Base-by-base conservation (phyloP, 176 grass and related monocot genomes). In the Paspalum notatum region DNA sequence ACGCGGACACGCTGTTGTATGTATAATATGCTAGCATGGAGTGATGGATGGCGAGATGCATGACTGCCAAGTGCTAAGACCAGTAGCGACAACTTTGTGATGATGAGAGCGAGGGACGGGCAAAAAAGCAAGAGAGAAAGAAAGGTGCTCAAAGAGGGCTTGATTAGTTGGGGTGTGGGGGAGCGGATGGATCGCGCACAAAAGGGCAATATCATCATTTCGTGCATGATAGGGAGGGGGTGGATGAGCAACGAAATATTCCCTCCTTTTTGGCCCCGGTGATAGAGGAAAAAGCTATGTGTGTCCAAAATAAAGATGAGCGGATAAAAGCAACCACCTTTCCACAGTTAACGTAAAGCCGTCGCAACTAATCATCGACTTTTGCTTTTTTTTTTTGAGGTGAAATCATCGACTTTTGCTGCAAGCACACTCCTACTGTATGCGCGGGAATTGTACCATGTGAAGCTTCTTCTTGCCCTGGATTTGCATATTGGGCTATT, bases 231-330 rank as follows among this genome's bases (percentile, higher is more conserved):
- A 81, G 27, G 25, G 40, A 81, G 27, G 25, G 40, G 45, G 12
- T 62, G 40, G 71, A 71, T 41, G 77, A 76, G 39, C 26, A 63
- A 57, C 87, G 15, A 89, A 89, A 76, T 85, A 75, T 69, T 71
- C 55, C 82, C n/a, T 62, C 25, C 66, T 42, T 63, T 85, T 65
- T 48, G 21, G 56, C 52, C 38, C 24, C 42, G 63, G 26, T 15
- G 45, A 75, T 68, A 61, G 51, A 61, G 51, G 68, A 51, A 79
- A 70, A 88, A 79, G 80, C 0, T 68, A 27, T 60, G 4, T 66
- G 68, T 84, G 60, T 68, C 42, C n/a, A 4, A 18, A 71, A 37
- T 85, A 78, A 79, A 78, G 16, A 46, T 25, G 56, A 1, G 11
- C 6, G 44, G 8, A 39, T 78, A 69, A 84, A 84, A 69, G 54